phyloP scores from a whole-genome alignment of 192 early-diverging fungal species.

The Podila horticola region DNA sequence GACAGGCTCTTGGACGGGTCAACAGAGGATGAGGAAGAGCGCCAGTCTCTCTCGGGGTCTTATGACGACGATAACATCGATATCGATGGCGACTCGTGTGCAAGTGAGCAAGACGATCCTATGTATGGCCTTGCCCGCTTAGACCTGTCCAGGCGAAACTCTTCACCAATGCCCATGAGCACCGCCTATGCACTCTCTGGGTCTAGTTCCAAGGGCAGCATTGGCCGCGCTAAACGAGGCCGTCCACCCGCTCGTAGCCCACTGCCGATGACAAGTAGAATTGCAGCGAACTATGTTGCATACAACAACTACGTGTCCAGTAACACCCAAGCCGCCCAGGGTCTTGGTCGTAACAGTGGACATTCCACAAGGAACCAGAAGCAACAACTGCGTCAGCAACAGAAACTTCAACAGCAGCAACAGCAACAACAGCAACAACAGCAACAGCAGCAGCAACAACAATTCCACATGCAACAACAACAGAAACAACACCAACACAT shows the following conservation, averaged over 20 bases:
- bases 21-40: constrained; percentile 50
- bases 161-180: constrained; percentile 44
- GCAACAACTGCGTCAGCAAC: constrained; percentile 46
- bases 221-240: constrained; percentile 21
- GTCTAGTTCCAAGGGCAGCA: constrained; percentile 5
- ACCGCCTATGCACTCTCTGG: constrained; percentile 29
- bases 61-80: constrained; percentile 43
- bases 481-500: constrained; percentile 12
- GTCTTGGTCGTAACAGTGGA: constrained; percentile 32
- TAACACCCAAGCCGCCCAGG: constrained; percentile 49
- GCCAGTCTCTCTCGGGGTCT: constrained; percentile 42
- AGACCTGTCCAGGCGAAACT: constrained; percentile 41
- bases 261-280: constrained; percentile 35
- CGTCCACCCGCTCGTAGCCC: constrained; percentile 39
- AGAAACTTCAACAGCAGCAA: constrained; percentile 25
- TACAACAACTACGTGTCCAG: constrained; percentile 53
- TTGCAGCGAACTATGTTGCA: constrained; percentile 51
- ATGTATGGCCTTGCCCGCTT: constrained; percentile 47
- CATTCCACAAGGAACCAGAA: constrained; percentile 36
- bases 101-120: constrained; percentile 45
- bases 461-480: not conserved
- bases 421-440: constrained; percentile 29
- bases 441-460: constrained; percentile 33
- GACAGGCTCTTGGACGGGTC: constrained; percentile 31
- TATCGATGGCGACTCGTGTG: constrained; percentile 42